Evolutionary conservation across 306 rosid species (phyloP).

Genomic region (Vicia sativa): DNA sequence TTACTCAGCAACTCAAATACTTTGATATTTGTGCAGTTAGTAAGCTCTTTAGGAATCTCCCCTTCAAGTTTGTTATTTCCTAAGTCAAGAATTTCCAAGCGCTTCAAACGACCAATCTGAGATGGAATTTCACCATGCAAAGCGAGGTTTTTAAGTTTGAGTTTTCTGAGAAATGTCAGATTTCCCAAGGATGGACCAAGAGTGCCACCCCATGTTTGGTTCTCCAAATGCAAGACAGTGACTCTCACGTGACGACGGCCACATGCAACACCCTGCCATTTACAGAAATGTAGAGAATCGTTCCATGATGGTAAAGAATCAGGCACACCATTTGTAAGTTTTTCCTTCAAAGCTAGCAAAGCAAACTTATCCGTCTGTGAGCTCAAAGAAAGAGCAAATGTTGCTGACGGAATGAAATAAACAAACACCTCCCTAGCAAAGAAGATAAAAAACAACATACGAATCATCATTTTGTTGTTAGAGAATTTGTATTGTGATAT

Average conservation of each 20-base stretch:
- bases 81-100: conserved; percentile 21
- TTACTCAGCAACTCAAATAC: background rate
- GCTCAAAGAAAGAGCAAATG: background rate
- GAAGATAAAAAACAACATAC: background rate
- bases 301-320: conserved; percentile 45
- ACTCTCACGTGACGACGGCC: conserved; percentile 36
- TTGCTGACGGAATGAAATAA: background rate
- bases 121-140: conserved; percentile 27
- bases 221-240: background rate
- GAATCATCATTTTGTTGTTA: background rate
- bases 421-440: background rate
- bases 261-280: conserved; percentile 9
- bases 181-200: conserved; percentile 39
- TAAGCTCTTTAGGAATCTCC: background rate
- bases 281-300: conserved; percentile 14
- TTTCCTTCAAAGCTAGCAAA: conserved; percentile 32
- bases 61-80: background rate
- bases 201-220: conserved; percentile 30
- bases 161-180: conserved; percentile 17
- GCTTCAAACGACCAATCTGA: conserved; percentile 31
- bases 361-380: conserved; percentile 33
- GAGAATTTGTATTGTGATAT: no score
- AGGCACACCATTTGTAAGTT: conserved; percentile 27
- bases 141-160: background rate
- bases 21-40: conserved; percentile 23